Conservation (phyloP, 2,329 filamentous ascomycete genomes). For the Waltergamsia citrina region DNA sequence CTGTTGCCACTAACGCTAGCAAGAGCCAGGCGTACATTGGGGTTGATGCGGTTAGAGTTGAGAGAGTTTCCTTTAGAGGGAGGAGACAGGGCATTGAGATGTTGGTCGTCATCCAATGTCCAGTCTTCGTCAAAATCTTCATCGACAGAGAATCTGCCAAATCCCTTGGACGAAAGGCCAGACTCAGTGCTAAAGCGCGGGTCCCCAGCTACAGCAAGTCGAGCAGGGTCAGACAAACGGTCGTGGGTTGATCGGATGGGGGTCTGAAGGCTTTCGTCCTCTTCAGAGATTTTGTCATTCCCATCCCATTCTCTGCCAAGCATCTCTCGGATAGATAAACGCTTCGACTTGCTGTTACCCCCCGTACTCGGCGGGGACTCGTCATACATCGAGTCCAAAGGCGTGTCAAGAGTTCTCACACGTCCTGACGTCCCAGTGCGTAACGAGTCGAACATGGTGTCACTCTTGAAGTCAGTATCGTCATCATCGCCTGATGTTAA, state of each 20-base stretch:
- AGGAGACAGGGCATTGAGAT: constrained; percentile 48
- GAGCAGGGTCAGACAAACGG: not conserved
- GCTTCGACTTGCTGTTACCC: constrained; percentile 41
- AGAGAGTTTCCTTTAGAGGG: constrained; percentile 40
- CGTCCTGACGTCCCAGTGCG: constrained; percentile 62
- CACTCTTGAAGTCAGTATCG: constrained; percentile 70
- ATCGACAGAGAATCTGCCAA: constrained; percentile 45
- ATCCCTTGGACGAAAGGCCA: constrained; percentile 25
- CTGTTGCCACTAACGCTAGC: constrained; percentile 40
- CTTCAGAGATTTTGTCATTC: constrained; percentile 49
- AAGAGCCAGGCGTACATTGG: constrained; percentile 44
- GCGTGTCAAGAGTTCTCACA: constrained; percentile 57
- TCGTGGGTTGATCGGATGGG: constrained; percentile 25
- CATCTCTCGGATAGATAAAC: constrained; percentile 50
- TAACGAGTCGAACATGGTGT: constrained; percentile 68
- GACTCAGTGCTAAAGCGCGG: constrained; percentile 19
- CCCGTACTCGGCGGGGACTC: constrained; percentile 59
- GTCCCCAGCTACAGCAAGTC: constrained; percentile 7
- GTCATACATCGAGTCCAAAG: constrained; percentile 73
- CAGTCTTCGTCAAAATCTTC: constrained; percentile 57
- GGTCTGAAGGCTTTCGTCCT: constrained; percentile 48
- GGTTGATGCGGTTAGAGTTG: constrained; percentile 42
- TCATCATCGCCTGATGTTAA: constrained; percentile 64
- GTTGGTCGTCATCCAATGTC: constrained; percentile 42
- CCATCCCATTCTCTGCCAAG: constrained; percentile 44